Evolutionary conservation across 352 stramenopile genomes (phyloP), one percentile per base, ranked within the genome.

Genomic region (Pythium angustatum): DNA sequence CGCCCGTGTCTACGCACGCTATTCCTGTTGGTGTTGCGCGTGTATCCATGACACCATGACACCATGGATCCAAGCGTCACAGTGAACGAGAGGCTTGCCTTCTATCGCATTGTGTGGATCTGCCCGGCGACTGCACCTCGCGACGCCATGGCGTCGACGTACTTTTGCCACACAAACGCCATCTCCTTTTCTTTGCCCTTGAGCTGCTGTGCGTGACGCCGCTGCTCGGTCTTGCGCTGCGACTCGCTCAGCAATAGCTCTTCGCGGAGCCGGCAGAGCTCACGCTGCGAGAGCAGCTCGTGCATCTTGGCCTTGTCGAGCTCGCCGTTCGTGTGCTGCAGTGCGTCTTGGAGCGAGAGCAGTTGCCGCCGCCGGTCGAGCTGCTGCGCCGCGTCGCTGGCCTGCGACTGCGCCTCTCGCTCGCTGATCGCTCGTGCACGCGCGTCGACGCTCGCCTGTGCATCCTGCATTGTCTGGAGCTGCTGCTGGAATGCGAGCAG

Each of bases 101-200:
- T 36, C 43, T 62, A 62, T 48, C 56, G 56, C n/a, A 55, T 55
- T 1, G 30, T 33, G 21, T 55, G 43, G 12, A 21, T 1, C n/a
- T 28, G 49, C 49, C 14, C n/a, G 49, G 7, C 30, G 30, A 14
- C 21, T 7, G 14, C 14, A 5, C 58, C 41, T 43, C 30, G 43
- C 5, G 38, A 58, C 3, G 55, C 47, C 63, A 85, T 69, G 6
- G 71, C 45, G 2, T 87, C 71, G 21, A 84, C 70, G 51, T 87
- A 89, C 69, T 86, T 87, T 47, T 85, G 74, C 82, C 82, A 91
- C 60, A 91, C 76, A 58, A 86, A 87, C n/a, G 71, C 70, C 44
- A 88, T 73, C 24, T 91, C 78, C 45, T 83, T 87, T 31, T 87
- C 76, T 54, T 87, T 85, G 26, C 76, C 78, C 52, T 77, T 67